Evolutionary conservation across 306 rosid genomes (phyloP).

Genomic region (Gastrolobium villosum): DNA sequence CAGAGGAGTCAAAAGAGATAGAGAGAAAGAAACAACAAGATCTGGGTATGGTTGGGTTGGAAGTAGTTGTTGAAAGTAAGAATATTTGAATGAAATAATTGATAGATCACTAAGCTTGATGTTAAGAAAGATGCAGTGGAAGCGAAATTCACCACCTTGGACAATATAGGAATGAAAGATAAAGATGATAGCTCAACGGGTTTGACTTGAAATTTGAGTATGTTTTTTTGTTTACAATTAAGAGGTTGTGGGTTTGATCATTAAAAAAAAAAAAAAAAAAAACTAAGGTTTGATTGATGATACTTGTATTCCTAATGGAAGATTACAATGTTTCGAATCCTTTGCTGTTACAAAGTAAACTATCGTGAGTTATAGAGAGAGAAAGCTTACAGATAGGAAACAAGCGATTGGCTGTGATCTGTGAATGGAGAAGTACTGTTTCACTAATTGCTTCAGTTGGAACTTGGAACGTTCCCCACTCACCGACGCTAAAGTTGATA

Average conservation of each 20-base stretch:
- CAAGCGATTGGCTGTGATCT: not conserved
- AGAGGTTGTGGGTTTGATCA: conserved; percentile 24
- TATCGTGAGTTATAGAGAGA: not conserved
- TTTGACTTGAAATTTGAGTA: conserved; percentile 31
- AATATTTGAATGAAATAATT: conserved; percentile 1
- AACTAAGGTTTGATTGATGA: conserved; percentile 28
- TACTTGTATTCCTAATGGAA: not conserved
- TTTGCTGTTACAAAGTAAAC: not conserved
- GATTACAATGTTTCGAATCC: not conserved
- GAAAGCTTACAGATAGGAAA: conserved; percentile 15
- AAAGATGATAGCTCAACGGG: not conserved
- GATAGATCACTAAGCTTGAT: conserved; percentile 44
- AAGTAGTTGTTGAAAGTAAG: not conserved
- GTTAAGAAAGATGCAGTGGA: conserved; percentile 12
- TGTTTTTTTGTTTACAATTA: not conserved
- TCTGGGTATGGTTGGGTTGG: conserved; percentile 20
- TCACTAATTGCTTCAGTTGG: not conserved
- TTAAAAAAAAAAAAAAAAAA: not conserved
- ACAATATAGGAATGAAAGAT: not conserved
- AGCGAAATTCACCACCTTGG: not conserved
- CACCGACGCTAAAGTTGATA: too few species aligned
- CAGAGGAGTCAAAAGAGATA: not conserved
- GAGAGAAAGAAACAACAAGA: conserved; percentile 25
- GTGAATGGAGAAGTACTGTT: not conserved
- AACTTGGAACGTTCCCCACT: not conserved